A percentile compares a stretch with the other conserved stretches of the same genome.
Conservation (phyloP, 2,329 filamentous ascomycete genomes). For the Talaromyces sp. region DNA sequence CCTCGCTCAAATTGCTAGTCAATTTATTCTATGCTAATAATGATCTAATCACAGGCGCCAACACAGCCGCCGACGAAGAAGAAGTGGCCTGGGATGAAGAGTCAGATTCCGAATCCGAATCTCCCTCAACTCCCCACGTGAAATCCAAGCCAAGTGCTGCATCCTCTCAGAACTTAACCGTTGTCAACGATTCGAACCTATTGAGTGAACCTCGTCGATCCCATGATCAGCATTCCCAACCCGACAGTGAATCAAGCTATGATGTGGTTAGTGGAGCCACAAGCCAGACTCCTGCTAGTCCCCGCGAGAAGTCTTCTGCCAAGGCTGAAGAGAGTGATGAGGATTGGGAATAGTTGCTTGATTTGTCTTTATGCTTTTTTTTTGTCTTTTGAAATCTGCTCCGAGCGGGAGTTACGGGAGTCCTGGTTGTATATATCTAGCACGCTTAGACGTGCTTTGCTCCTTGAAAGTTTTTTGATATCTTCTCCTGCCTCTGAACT, state of each 20-base stretch:
- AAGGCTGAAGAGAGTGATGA: constrained; percentile 61
- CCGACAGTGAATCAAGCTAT: constrained; percentile 93
- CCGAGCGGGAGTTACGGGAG: constrained; percentile 15
- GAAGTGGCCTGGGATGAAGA: constrained; percentile 69
- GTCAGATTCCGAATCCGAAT: constrained; percentile 54
- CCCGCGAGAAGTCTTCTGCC: constrained; percentile 46
- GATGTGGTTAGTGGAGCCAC: constrained; percentile 81
- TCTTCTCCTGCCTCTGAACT: background rate
- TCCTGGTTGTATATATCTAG: background rate
- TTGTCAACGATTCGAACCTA: constrained; percentile 49
- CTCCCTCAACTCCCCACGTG: constrained; percentile 42
- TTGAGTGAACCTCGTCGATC: constrained; percentile 64
- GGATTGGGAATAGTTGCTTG: constrained; percentile 65
- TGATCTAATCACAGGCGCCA: constrained; percentile 1
- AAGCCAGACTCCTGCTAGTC: constrained; percentile 70
- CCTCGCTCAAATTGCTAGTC: constrained; percentile 10
- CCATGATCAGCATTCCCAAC: constrained; percentile 83
- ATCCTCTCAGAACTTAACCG: constrained; percentile 28
- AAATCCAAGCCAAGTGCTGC: constrained; percentile 35
- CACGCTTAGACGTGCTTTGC: background rate
- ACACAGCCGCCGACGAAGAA: constrained; percentile 63
- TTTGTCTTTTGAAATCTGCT: background rate
- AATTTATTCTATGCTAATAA: background rate
- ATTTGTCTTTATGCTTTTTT: background rate
- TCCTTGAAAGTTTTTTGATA: background rate